These are phyloP conservation scores for Xylaria multiplex DNA, from an alignment of 2,329 filamentous ascomycete genomes.

Conservation along the genomic window DNA sequence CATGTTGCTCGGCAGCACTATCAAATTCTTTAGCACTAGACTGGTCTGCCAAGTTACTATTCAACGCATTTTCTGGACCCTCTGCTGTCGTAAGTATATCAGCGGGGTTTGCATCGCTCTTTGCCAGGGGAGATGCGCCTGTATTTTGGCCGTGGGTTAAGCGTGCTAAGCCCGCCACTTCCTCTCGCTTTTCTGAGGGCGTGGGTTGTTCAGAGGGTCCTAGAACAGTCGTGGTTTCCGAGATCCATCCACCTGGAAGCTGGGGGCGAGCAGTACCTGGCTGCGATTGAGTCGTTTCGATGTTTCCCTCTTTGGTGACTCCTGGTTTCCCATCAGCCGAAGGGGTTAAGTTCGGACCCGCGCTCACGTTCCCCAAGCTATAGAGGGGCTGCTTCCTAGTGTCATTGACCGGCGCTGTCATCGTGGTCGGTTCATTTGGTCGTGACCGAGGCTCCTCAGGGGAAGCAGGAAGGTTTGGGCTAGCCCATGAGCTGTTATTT, in stretches of 20 bases:
- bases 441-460: not conserved
- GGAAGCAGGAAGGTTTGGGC: conserved; percentile 11
- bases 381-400: conserved; percentile 35
- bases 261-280: conserved; percentile 34
- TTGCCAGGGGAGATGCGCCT: conserved; percentile 35
- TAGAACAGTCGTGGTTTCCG: conserved; percentile 41
- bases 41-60: conserved; percentile 23
- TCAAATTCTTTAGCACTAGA: conserved; percentile 31
- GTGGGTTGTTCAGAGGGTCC: conserved; percentile 39
- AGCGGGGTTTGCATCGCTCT: conserved; percentile 35
- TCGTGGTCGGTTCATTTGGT: not conserved
- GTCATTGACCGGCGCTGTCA: conserved; percentile 10
- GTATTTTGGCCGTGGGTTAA: conserved; percentile 34
- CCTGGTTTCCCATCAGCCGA: conserved; percentile 21
- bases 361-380: conserved; percentile 39
- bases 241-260: conserved; percentile 48
- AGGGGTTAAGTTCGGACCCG: conserved; percentile 34
- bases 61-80: conserved; percentile 30
- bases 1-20: conserved; percentile 40
- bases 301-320: conserved; percentile 15
- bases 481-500: conserved; percentile 33
- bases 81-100: conserved; percentile 41
- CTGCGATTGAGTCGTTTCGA: not conserved
- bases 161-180: conserved; percentile 26
- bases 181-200: conserved; percentile 40